Base-by-base conservation (phyloP, 192 early-diverging fungal genomes). In the Backusella psychrophila region DNA sequence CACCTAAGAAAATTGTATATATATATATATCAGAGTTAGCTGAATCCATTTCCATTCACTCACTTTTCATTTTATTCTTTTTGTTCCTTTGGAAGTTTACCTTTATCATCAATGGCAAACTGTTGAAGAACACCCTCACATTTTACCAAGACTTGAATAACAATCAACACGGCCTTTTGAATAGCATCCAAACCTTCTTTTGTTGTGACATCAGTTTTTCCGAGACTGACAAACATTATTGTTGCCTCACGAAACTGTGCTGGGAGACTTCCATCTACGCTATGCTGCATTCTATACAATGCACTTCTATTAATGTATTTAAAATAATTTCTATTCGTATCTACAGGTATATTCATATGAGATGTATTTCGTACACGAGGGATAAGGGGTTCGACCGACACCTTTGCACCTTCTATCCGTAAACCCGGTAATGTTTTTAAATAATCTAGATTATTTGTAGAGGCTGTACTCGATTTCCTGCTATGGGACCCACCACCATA, bases 111-210 rank as follows among this genome's bases (percentile, higher is more conserved):
- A 6, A 87, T 77, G 33, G 87, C 87, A 70, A 88, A 88, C 71
- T 88, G 87, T 66, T 88, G 87, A 19, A 88, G 79, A 72, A 86
- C 81, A 80, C 86, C 86, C 78, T 85, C 86, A 42, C 84, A 85
- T 14, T 69, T 82, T 14, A 78, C 72, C 41, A 76, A 72, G 1
- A 77, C 49, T 66, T 81, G n/a, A 23, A 85, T 78, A 17, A 76
- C 81, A 2, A 46, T 21, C 0, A 42, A 29, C 0, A 85, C 76
- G 12, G 81, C 79, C 3, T 71, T 83, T 80, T 87, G 84, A 42
- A 80, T 81, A 4, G 63, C 14, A 1, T 59, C 65, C 5, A 87
- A 42, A 31, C 84, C 86, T 63, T 85, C 82, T 14, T 71, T 49
- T 23, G 75, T 82, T 69, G 65, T 69, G 0, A 83, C 82, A 19